Conservation (phyloP, 1,284 basidiomycete genomes). For the Irpex rosettiformis region DNA sequence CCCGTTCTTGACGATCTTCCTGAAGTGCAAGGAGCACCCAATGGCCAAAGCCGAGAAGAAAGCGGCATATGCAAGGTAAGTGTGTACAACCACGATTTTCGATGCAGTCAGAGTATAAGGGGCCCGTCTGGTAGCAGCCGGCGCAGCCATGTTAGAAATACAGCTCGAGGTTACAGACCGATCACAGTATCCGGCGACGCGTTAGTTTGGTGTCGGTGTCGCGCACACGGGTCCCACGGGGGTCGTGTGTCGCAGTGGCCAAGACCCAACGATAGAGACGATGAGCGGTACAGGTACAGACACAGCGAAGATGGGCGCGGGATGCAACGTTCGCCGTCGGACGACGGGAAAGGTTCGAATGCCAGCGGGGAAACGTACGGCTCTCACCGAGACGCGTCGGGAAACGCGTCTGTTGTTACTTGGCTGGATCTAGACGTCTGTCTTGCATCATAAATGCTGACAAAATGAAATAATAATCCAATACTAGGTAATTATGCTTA, state of each 20-base stretch:
- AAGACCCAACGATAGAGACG: background rate
- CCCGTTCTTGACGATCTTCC: conserved; percentile 86
- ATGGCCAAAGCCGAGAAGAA: conserved; percentile 70
- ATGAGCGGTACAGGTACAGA: background rate
- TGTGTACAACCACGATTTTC: conserved; percentile 60
- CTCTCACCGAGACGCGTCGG: background rate
- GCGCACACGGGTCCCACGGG: background rate
- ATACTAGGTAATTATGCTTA: too few relatives aligned
- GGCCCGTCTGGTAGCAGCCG: conserved; percentile 9
- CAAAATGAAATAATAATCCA: too few relatives aligned
- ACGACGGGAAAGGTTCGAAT: background rate
- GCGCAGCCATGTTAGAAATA: conserved; percentile 10
- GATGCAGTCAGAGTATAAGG: conserved; percentile 11
- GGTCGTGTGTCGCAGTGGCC: background rate
- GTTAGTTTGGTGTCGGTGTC: background rate
- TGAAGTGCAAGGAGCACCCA: conserved; percentile 75
- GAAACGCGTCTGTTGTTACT: background rate
- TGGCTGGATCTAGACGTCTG: background rate
- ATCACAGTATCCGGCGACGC: background rate
- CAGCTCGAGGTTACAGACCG: background rate
- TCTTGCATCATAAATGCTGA: background rate
- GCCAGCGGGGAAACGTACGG: too few relatives aligned
- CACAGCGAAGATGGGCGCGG: background rate
- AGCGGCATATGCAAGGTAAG: conserved; percentile 64
- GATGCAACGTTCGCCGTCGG: background rate